These are phyloP conservation scores for Tulasnella sp. DNA, from an alignment of 768 basidiomycete genomes.

Conservation along the genomic window DNA sequence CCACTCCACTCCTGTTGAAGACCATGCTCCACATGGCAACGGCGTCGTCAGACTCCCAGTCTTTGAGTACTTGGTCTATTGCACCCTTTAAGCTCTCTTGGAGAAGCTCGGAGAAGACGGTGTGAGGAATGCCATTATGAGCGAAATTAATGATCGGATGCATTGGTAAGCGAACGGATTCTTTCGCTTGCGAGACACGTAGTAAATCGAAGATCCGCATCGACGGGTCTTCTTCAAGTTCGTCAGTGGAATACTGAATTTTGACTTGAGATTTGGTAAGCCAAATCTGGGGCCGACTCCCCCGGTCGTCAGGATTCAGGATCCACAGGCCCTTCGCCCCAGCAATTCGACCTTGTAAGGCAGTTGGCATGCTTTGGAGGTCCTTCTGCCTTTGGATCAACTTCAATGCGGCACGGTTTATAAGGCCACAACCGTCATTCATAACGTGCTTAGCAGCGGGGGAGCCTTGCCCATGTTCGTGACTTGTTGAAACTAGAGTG, in stretches of 20 bases:
- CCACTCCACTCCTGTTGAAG: neutral
- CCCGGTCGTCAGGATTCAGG: conserved; percentile 24
- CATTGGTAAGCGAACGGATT: conserved; percentile 46
- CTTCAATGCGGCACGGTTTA: conserved; percentile 49
- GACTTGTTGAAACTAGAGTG: neutral
- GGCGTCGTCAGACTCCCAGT: neutral
- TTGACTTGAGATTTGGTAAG: conserved; percentile 36
- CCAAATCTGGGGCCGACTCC: conserved; percentile 30
- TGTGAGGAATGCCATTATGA: conserved; percentile 57
- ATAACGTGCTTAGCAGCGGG: conserved; percentile 42
- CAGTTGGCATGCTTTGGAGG: conserved; percentile 51
- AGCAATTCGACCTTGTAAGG: conserved; percentile 56
- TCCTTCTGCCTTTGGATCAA: conserved; percentile 45
- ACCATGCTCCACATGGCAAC: neutral
- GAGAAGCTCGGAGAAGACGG: conserved; percentile 55
- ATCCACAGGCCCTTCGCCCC: conserved; percentile 49
- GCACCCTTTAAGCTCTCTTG: conserved; percentile 54
- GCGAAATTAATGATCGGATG: conserved; percentile 67
- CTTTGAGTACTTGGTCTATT: conserved; percentile 40
- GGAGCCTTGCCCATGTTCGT: conserved; percentile 3
- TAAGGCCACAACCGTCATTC: conserved; percentile 61
- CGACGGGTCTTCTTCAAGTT: conserved; percentile 19
- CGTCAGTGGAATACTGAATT: conserved; percentile 21
- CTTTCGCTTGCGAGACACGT: conserved; percentile 3
- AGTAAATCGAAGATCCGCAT: conserved; percentile 34